Evolutionary conservation across 805 yeast genomes (phyloP).

Genomic region (Metschnikowia amazonensis): DNA sequence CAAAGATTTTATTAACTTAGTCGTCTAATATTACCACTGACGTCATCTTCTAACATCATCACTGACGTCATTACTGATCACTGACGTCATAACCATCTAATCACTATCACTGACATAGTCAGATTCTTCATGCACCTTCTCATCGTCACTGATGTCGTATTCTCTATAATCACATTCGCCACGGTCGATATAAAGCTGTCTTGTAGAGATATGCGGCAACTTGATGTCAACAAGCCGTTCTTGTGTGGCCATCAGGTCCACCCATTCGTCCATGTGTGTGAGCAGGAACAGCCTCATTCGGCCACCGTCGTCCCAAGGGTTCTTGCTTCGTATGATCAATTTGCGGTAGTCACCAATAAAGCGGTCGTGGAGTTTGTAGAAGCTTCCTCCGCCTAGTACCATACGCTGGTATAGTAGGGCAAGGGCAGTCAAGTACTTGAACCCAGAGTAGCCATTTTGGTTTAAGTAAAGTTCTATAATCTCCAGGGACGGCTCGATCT

Average conservation of each 20-base stretch:
- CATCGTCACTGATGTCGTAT: conserved; percentile 33
- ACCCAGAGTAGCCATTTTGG: conserved; percentile 52
- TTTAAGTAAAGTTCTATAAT: conserved; percentile 50
- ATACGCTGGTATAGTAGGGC: conserved; percentile 62
- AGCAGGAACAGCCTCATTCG: conserved; percentile 34
- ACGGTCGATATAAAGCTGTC: conserved; percentile 40
- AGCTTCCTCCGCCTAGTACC: conserved; percentile 29
- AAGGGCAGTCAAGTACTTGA: conserved; percentile 73
- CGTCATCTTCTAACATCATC: too few species aligned
- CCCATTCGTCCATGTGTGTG: conserved; percentile 66
- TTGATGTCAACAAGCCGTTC: conserved; percentile 70
- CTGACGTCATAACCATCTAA: conserved; percentile 12
- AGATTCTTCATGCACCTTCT: conserved; percentile 18
- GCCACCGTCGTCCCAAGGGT: conserved; percentile 23
- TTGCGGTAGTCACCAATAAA: conserved; percentile 65
- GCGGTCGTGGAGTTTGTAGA: conserved; percentile 49
- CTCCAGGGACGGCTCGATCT: conserved; percentile 63
- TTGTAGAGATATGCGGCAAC: conserved; percentile 55
- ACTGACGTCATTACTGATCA: too few species aligned
- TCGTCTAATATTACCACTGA: too few species aligned
- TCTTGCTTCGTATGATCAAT: conserved; percentile 41
- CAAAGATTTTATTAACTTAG: too few species aligned
- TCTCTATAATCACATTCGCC: conserved; percentile 39
- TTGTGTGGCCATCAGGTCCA: conserved; percentile 54
- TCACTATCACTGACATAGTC: conserved; percentile 41